phyloP scores from a whole-genome alignment of 352 stramenopile species.

The Pythium sukuiense region DNA sequence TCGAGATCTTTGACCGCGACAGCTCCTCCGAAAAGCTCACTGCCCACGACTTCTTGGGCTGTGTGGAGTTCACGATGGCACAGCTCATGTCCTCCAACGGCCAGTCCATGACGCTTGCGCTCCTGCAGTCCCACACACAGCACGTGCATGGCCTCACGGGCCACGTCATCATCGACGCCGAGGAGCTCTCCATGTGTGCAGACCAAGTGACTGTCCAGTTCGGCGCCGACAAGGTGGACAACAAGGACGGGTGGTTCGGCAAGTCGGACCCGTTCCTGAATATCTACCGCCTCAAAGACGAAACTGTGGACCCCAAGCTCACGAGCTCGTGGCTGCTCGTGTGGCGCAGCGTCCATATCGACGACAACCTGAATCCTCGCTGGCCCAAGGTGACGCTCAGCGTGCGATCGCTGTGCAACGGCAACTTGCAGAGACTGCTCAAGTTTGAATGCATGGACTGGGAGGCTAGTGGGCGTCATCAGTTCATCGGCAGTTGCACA shows the following conservation, averaged over 20 bases:
- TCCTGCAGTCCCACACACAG: conserved; percentile 47
- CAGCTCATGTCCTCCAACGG: conserved; percentile 69
- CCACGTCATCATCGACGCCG: conserved; percentile 64
- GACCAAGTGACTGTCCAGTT: conserved; percentile 69
- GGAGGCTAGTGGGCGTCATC: conserved; percentile 66
- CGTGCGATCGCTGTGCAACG: conserved; percentile 72
- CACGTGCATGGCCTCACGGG: conserved; percentile 51
- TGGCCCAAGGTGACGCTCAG: conserved; percentile 58
- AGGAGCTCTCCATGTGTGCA: conserved; percentile 65
- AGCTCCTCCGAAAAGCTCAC: conserved; percentile 56
- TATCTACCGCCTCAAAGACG: conserved; percentile 63
- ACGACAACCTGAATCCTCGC: conserved; percentile 66
- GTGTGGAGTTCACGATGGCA: conserved; percentile 75
- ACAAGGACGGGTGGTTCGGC: conserved; percentile 82
- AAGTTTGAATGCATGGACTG: conserved; percentile 83
- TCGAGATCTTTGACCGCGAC: conserved; percentile 84
- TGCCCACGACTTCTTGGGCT: conserved; percentile 72
- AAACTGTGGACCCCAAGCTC: conserved; percentile 35
- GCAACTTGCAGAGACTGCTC: conserved; percentile 47
- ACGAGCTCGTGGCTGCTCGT: conserved; percentile 59
- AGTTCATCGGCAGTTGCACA: conserved; percentile 61
- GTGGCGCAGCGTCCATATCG: conserved; percentile 65
- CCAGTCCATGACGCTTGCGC: conserved; percentile 54
- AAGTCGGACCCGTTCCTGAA: conserved; percentile 76
- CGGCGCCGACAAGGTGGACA: conserved; percentile 62